Percentiles rank a stretch among this genome's conserved stretches.
Evolutionary conservation across 371 early-diverging fungal genomes (phyloP).

Genomic region (Mucor saturninus): DNA sequence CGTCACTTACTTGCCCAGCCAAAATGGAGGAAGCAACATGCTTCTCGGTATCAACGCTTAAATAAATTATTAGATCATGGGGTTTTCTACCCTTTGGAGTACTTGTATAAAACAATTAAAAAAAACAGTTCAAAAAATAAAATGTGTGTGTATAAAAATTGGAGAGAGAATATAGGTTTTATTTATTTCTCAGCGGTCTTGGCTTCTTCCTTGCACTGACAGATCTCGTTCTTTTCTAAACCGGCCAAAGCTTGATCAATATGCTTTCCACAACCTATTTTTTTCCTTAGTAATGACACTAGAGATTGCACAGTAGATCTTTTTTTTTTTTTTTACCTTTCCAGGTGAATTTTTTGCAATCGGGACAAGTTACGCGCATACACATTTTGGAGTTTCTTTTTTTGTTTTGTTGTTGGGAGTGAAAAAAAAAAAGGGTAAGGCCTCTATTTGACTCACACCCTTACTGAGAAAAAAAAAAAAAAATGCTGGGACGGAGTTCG

Average conservation of each 20-base stretch:
- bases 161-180: too few relatives aligned
- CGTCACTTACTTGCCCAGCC: slow-evolving; percentile 91
- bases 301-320: not conserved
- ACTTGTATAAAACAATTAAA: slow-evolving; percentile 1
- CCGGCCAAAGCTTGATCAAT: slow-evolving; percentile 41
- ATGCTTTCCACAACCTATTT: slow-evolving; percentile 37
- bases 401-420: not conserved
- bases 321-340: slow-evolving; percentile 23
- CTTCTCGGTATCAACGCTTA: slow-evolving; percentile 55
- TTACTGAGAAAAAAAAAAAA: not conserved
- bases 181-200: not conserved
- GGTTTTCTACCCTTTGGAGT: not conserved
- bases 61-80: not conserved
- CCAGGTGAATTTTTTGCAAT: slow-evolving; percentile 40
- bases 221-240: slow-evolving; percentile 39
- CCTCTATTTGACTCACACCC: not conserved
- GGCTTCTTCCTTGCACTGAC: slow-evolving; percentile 34
- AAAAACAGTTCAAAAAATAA: slow-evolving; percentile 5
- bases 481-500: not conserved
- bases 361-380: slow-evolving; percentile 28
- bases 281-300: not conserved
- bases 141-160: not conserved
- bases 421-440: not conserved
- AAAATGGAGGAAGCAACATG: slow-evolving; percentile 55
- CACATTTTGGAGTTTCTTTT: slow-evolving; percentile 27